Conservation (phyloP, 305 asterid species). For the Striga hermonthica region DNA sequence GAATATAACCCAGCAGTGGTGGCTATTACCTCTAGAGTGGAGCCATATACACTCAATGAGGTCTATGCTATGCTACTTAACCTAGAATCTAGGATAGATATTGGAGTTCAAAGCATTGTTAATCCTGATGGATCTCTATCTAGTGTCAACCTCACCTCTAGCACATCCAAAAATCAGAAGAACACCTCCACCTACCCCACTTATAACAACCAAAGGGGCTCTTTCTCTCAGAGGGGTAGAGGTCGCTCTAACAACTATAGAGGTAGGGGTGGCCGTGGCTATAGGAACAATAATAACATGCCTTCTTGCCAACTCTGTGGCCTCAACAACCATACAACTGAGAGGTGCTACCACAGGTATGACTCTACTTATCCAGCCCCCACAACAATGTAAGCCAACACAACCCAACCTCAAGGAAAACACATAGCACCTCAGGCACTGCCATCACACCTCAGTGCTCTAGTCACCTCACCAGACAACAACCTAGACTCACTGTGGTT, state of each 20-base stretch:
- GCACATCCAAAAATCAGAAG: no score
- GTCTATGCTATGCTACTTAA: neutral
- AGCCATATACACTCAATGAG: neutral
- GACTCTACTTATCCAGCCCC: no score
- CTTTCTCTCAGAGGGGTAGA: no score
- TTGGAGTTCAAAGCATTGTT: neutral
- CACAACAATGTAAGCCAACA: no score
- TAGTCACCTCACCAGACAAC: neutral
- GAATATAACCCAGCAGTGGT: neutral
- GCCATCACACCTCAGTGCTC: neutral
- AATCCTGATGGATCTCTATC: neutral
- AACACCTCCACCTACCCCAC: neutral
- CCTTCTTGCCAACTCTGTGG: no score
- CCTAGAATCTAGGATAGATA: neutral
- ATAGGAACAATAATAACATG: no score
- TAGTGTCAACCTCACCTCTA: neutral
- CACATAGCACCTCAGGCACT: neutral
- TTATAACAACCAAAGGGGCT: neutral
- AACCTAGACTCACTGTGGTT: neutral
- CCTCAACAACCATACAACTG: no score
- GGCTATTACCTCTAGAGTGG: neutral
- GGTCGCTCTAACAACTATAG: no score
- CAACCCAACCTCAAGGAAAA: no score
- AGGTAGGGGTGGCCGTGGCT: no score
- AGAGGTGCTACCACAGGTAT: no score